Evolutionary conservation across 805 yeast species (phyloP).

Genomic region (Yarrowia keelungensis): DNA sequence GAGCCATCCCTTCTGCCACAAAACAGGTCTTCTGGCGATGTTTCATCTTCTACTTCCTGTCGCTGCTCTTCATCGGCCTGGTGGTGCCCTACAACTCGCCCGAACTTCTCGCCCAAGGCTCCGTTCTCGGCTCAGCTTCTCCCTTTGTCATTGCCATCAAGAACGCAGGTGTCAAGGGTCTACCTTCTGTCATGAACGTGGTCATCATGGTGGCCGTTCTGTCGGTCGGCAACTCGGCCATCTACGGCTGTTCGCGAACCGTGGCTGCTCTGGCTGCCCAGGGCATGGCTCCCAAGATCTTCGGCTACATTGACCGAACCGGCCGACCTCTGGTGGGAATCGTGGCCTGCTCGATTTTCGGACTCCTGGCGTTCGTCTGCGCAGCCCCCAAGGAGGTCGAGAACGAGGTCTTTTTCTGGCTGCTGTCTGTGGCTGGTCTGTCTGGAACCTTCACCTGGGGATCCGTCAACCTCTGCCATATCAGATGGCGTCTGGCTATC

Average conservation of each 20-base stretch:
- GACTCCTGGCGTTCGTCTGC: conserved; percentile 63
- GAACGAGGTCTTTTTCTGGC: conserved; percentile 67
- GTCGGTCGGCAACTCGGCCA: conserved; percentile 72
- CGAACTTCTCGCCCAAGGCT: conserved; percentile 56
- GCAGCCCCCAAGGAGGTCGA: conserved; percentile 62
- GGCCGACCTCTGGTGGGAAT: conserved; percentile 80
- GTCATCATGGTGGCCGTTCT: conserved; percentile 68
- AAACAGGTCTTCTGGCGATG: conserved; percentile 83
- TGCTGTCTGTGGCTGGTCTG: conserved; percentile 66
- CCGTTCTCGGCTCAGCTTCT: conserved; percentile 65
- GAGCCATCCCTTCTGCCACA: conserved; percentile 69
- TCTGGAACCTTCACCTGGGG: conserved; percentile 71
- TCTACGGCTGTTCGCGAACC: conserved; percentile 71
- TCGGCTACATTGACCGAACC: conserved; percentile 69
- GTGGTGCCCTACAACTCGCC: conserved; percentile 66
- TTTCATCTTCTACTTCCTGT: conserved; percentile 66
- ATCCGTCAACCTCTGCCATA: conserved; percentile 63
- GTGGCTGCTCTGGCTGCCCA: conserved; percentile 67
- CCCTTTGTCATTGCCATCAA: conserved; percentile 74
- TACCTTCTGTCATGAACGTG: conserved; percentile 73
- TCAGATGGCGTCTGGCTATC: conserved; percentile 69
- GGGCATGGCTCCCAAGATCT: conserved; percentile 62
- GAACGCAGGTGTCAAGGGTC: conserved; percentile 66
- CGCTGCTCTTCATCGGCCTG: conserved; percentile 63
- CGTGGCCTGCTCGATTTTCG: conserved; percentile 54